Base-by-base conservation (phyloP, 2,329 filamentous ascomycete species). In the Venturiaceae sp. region DNA sequence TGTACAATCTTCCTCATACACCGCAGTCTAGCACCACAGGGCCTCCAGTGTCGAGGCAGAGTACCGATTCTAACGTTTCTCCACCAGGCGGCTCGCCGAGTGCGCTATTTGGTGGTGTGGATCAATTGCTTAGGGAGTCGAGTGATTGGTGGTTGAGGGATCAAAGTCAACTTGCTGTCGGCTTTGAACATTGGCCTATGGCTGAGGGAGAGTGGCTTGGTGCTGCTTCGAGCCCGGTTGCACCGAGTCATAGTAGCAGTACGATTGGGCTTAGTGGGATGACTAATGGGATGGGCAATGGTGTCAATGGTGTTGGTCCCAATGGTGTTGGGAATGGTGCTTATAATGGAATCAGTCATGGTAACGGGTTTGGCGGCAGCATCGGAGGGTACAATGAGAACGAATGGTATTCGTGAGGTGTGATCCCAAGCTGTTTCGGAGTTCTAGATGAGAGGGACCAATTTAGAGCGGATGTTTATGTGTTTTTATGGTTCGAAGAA, bases 141-240 rank as follows among this genome's bases (percentile, higher is more conserved):
- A 82, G 85, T 61, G 81, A 86, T 63, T 75, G 73, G 73, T 85
- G 83, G 76, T 75, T 84, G 57, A 74, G 78, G 36, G 84, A 88
- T 64, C 83, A 87, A 64, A 78, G 75, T 19, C 79, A 81, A 54
- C 70, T 87, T 3, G 83, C 81, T 0, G 68, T 80, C 3, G 84
- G 83, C 1, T 82, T 87, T 62, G 84, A 80, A 28, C 84, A 83
- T 58, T 87, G 84, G 83, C 44, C 33, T 14, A 26, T 53, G 57
- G 41, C 32, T n/a, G 60, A 55, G 26, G 30, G 19, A 14, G 44
- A 52, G 59, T 53, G 58, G 55, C 23, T 56, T 36, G 23, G 34
- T 26, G 30, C 14, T 26, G 41, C 28, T 34, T 9, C n/a, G 26
- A 6, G 60, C 23, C 50, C 32, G 60, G 7, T 63, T 63, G 61